A percentile compares a stretch with the other conserved stretches of the same genome.
These are phyloP conservation scores for Chytriomyces sp. DNA, from an alignment of 192 early-diverging fungal genomes.

Conservation along the genomic window DNA sequence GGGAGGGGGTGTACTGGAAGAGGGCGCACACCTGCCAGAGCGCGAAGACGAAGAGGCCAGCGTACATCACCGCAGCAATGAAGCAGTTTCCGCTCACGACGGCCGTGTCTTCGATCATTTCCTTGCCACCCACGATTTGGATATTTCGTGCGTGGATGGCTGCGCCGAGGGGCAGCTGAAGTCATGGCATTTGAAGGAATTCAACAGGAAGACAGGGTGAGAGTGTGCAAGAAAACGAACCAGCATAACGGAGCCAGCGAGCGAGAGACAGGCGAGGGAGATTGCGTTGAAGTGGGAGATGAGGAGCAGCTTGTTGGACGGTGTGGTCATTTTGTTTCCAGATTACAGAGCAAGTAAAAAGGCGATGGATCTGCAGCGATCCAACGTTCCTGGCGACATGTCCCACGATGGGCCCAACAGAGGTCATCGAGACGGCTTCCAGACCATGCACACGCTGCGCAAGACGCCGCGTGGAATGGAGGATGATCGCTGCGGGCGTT, in stretches of 20 bases:
- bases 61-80: constrained; percentile 29
- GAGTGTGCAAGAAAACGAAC: background rate
- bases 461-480: constrained; percentile 23
- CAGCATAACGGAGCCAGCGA: constrained; percentile 27
- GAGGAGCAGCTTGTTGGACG: background rate
- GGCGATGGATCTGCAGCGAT: constrained; percentile 35
- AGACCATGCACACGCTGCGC: constrained; percentile 47
- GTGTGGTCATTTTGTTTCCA: constrained; percentile 16
- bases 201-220: background rate
- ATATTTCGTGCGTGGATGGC: constrained; percentile 13
- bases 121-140: constrained; percentile 35
- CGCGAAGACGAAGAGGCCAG: constrained; percentile 19
- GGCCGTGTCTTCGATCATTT: constrained; percentile 33
- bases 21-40: constrained; percentile 25
- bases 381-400: constrained; percentile 29
- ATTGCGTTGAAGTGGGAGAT: constrained; percentile 26
- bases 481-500: constrained; percentile 34
- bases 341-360: too few relatives aligned
- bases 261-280: constrained; percentile 7
- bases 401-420: background rate
- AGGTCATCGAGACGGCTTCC: background rate
- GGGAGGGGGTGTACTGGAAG: background rate
- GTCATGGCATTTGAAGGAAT: background rate
- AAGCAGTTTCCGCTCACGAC: constrained; percentile 31
- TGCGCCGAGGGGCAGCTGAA: constrained; percentile 32